Evolutionary conservation across 805 yeast species (phyloP).

Genomic region (Hanseniaspora jakobsenii): DNA sequence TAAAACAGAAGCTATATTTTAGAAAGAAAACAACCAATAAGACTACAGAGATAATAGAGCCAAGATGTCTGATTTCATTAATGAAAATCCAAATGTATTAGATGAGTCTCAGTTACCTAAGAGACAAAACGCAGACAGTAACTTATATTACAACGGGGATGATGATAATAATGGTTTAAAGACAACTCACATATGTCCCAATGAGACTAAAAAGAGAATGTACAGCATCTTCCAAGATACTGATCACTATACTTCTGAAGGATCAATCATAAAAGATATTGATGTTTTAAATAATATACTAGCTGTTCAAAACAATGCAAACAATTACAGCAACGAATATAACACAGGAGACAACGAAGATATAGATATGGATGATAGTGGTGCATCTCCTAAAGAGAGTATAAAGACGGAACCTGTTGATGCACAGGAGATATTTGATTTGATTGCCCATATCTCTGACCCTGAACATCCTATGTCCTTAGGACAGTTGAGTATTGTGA

Average conservation of each 20-base stretch:
- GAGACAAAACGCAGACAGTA: conserved; percentile 30
- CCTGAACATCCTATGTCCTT: conserved; percentile 95
- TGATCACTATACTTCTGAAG: conserved; percentile 1
- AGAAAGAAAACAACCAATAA: too few species aligned
- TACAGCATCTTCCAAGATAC: conserved; percentile 2
- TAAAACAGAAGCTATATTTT: too few species aligned
- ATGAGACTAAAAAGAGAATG: neutral
- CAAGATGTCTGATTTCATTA: conserved; percentile 66
- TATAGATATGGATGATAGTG: conserved; percentile 21
- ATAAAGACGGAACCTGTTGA: conserved; percentile 48
- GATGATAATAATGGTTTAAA: neutral
- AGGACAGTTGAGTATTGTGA: conserved; percentile 90
- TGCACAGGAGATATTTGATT: conserved; percentile 77
- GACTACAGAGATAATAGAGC: too few species aligned
- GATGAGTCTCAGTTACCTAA: conserved; percentile 70
- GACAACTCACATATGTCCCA: neutral
- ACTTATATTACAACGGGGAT: conserved; percentile 15
- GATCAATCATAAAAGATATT: conserved; percentile 7
- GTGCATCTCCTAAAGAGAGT: conserved; percentile 25
- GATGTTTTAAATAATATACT: neutral
- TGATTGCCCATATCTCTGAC: conserved; percentile 77
- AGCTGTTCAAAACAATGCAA: too few species aligned
- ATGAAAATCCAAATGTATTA: conserved; percentile 80
- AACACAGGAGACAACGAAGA: conserved; percentile 17
- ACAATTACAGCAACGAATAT: conserved; percentile 5